A percentile compares a stretch with the other conserved stretches of the same genome.
Conservation (phyloP, 2,329 filamentous ascomycete genomes). For the Periconia sp. region DNA sequence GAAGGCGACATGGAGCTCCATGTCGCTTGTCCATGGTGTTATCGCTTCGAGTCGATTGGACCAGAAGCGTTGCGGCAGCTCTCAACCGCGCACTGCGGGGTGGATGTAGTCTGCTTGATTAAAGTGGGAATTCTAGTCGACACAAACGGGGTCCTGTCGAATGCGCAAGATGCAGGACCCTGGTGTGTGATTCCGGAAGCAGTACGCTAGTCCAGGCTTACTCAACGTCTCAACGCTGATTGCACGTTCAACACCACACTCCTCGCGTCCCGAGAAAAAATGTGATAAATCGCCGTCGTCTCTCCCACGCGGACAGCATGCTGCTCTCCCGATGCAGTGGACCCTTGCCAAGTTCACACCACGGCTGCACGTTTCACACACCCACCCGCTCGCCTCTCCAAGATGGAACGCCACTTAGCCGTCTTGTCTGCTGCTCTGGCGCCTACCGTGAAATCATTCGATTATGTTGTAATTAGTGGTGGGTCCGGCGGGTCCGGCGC, state of each 20-base stretch:
- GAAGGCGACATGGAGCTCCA: neutral
- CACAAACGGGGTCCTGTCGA: conserved; percentile 4
- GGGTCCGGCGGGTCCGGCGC: conserved; percentile 60
- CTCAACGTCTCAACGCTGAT: conserved; percentile 17
- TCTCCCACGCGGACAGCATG: conserved; percentile 13
- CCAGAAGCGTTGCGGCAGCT: conserved; percentile 3
- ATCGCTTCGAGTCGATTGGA: conserved; percentile 23
- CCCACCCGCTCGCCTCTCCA: no score
- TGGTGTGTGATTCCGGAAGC: conserved; percentile 17
- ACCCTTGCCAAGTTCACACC: conserved; percentile 10
- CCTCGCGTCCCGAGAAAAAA: conserved; percentile 4
- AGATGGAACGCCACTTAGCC: no score
- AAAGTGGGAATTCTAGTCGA: conserved; percentile 8
- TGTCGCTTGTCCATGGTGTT: conserved; percentile 10
- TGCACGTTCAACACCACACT: conserved; percentile 13
- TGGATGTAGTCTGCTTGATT: conserved; percentile 5
- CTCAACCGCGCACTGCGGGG: conserved; percentile 12
- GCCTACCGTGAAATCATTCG: conserved; percentile 55
- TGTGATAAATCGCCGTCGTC: conserved; percentile 14
- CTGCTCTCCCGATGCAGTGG: conserved; percentile 7
- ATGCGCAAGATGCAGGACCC: conserved; percentile 12
- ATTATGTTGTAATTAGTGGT: conserved; percentile 63
- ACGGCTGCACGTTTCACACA: conserved; percentile 8
- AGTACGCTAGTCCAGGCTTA: conserved; percentile 14
- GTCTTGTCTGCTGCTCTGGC: conserved; percentile 52